phyloP scores from a whole-genome alignment of 1,284 basidiomycete species.

The Heterobasidion occidentale region DNA sequence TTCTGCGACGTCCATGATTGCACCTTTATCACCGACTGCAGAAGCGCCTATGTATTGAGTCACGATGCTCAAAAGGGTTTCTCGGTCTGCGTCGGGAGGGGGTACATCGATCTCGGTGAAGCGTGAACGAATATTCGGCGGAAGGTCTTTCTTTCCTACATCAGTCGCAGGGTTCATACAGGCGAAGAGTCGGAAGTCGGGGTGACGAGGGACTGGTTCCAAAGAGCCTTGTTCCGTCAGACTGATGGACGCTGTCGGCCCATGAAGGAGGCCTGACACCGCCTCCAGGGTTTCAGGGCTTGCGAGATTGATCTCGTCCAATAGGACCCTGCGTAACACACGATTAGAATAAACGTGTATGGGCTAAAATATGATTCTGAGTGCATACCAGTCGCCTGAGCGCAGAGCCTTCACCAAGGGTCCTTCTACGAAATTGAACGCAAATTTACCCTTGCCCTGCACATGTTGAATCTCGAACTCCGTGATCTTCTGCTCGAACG shows the following conservation, averaged over 20 bases:
- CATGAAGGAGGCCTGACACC: constrained; percentile 80
- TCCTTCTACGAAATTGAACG: constrained; percentile 94
- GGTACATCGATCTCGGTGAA: constrained; percentile 97
- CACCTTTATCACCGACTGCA: constrained; percentile 81
- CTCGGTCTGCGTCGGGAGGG: constrained; percentile 87
- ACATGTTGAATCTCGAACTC: constrained; percentile 87
- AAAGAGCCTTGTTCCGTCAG: constrained; percentile 92
- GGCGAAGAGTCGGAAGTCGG: constrained; percentile 93
- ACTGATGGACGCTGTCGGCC: constrained; percentile 84
- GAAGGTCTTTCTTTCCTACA: constrained; percentile 96
- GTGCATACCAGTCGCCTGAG: constrained; percentile 77
- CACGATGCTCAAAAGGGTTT: constrained; percentile 86
- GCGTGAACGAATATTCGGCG: constrained; percentile 81
- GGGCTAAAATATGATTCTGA: neutral
- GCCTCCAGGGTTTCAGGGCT: constrained; percentile 94
- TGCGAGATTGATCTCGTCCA: constrained; percentile 96
- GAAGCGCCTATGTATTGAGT: constrained; percentile 85
- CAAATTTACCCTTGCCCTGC: constrained; percentile 79
- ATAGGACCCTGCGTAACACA: constrained; percentile 63
- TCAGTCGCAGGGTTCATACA: constrained; percentile 99
- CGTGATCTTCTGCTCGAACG: constrained; percentile 64
- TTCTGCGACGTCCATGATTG: constrained; percentile 87
- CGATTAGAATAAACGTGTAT: neutral
- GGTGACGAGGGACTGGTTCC: constrained; percentile 86
- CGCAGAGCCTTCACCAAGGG: constrained; percentile 91